Evolutionary conservation across 2,329 filamentous ascomycete species (phyloP).

Genomic region (Bipolaris victoriae): DNA sequence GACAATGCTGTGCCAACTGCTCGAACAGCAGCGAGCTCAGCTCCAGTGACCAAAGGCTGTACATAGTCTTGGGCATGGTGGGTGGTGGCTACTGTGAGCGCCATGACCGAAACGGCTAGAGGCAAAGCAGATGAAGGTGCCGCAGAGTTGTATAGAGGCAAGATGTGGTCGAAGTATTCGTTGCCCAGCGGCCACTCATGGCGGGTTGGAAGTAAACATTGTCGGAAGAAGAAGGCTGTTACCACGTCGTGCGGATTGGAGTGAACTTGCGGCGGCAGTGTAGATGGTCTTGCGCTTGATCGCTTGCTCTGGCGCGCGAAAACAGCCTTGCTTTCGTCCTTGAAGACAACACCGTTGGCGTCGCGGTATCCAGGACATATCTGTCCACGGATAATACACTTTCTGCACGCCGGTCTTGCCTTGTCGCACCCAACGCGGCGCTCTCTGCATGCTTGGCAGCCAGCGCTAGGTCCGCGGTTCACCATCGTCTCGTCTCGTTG

Average conservation of each 20-base stretch:
- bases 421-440: neutral
- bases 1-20: neutral
- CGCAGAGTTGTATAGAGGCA: neutral
- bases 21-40: neutral
- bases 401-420: neutral
- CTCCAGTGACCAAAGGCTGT: neutral
- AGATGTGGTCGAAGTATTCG: neutral
- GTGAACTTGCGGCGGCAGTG: neutral
- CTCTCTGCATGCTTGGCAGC: neutral
- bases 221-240: neutral
- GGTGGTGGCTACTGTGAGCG: neutral
- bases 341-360: neutral
- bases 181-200: neutral
- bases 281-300: neutral
- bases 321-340: neutral
- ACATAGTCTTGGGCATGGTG: neutral
- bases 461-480: neutral
- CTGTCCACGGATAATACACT: neutral
- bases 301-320: neutral
- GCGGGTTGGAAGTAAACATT: neutral
- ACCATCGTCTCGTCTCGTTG: constrained; percentile 1
- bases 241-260: neutral
- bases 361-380: neutral
- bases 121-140: neutral
- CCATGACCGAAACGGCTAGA: neutral